Base-by-base conservation (phyloP, 257 asterid genomes). In the Anisodus tanguticus region DNA sequence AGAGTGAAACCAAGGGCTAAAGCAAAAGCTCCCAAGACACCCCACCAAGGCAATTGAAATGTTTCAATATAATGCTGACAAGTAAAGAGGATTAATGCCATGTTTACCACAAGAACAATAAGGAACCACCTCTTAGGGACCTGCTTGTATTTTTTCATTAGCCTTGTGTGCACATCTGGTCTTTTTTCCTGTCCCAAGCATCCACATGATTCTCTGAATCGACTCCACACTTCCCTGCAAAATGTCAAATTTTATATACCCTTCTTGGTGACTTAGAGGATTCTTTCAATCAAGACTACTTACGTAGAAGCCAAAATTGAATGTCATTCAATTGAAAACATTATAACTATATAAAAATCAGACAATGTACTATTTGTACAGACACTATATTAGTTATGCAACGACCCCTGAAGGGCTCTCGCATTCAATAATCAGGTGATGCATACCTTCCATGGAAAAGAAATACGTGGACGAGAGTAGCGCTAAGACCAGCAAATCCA, bases 41-140 rank as follows among this genome's bases (percentile, higher is more conserved):
- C 94, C 94, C 96, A 92, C 93, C 93, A 92, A 9, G 93, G 92
- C 84, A 92, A 68, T 77, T 92, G 97, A 16, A 92, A 88, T 41
- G 83, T 3, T 45, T 78, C 71, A 2, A 86, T 41, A 64, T 89
- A 89, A 19, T 79, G n/a, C 26, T 45, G 6, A 49, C 91, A 89
- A 9, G 88, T 87, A 11, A 84, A 85, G 45, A 91, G 22, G 82
- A 86, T 67, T 9, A 86, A 68, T 0, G 41, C 90, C 69, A 92
- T 80, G 41, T 88, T 89, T 3, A 68, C 84, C 0, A 45, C 86
- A 4, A 91, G 91, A 64, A 92, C 85, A n/a, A 54, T 39, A 4
- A 80, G 41, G 86, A 92, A 91, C 96, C 96, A 91, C 93, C 91
- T 89, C 85, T 39, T 17, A 0, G 96, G 94, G 9, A 92, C 94